Conservation (phyloP, 2,329 filamentous ascomycete species). For the Arthrinium phaeospermum region DNA sequence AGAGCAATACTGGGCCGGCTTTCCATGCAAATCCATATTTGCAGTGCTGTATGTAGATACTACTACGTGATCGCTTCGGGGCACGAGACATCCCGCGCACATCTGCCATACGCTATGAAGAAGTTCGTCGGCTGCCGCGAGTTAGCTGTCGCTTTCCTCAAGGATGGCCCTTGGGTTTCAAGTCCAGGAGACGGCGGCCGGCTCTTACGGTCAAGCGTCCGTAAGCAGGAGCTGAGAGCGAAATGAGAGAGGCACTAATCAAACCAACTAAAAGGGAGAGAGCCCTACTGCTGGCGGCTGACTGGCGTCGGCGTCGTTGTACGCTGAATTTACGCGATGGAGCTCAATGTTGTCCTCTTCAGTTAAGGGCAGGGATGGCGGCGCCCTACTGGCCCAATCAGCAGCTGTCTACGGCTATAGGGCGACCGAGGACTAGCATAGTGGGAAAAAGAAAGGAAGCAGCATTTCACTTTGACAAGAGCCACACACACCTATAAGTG, state of each 20-base stretch:
- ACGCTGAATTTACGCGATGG: slow-evolving; percentile 3
- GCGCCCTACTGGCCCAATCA: not conserved
- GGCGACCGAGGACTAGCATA: not conserved
- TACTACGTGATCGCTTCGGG: not conserved
- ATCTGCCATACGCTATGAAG: slow-evolving; percentile 11
- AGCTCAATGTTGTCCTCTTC: not conserved
- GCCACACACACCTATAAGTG: not conserved
- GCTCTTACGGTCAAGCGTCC: not conserved
- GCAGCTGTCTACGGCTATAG: not conserved
- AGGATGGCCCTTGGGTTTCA: slow-evolving; percentile 17
- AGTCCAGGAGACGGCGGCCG: not conserved
- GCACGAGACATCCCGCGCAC: slow-evolving; percentile 6
- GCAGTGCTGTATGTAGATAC: not conserved
- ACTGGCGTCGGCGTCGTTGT: not conserved
- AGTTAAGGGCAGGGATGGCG: not conserved
- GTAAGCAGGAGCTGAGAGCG: not conserved
- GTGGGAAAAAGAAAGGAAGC: not conserved
- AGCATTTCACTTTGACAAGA: not conserved
- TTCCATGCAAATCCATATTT: not conserved
- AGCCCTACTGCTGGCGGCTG: not conserved
- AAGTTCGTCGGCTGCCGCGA: not conserved
- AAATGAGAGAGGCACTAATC: slow-evolving; percentile 5
- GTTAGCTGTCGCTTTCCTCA: not conserved
- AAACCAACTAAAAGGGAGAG: not conserved
- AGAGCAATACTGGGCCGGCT: not conserved